phyloP scores from a whole-genome alignment of 345 rosid species.

The Brassica carinata region DNA sequence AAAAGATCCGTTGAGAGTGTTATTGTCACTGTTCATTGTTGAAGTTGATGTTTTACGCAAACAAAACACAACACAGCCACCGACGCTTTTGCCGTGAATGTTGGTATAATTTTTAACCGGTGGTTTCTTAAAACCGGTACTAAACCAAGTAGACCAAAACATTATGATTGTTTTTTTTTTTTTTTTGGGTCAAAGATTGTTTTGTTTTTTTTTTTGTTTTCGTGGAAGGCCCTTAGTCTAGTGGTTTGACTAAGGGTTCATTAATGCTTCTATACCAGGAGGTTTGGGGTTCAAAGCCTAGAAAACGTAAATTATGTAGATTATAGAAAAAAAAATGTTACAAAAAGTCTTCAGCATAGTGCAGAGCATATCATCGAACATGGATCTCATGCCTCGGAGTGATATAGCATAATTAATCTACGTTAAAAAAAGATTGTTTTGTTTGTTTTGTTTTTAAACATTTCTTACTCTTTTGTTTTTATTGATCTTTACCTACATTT shows the following conservation, averaged over 20 bases:
- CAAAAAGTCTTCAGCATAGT: too few relatives aligned
- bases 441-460: background rate
- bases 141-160: slow-evolving; percentile 10
- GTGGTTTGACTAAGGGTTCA: too few relatives aligned
- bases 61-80: slow-evolving; percentile 27
- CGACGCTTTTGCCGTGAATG: slow-evolving; percentile 38
- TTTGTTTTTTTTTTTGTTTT: too few relatives aligned
- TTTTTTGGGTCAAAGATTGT: too few relatives aligned
- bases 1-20: slow-evolving; percentile 27
- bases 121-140: background rate
- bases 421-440: background rate
- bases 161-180: background rate
- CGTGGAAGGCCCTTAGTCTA: too few relatives aligned
- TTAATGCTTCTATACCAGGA: too few relatives aligned
- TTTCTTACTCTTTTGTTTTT: background rate
- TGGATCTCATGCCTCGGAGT: too few relatives aligned
- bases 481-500: background rate
- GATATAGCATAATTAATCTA: too few relatives aligned
- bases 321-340: too few relatives aligned
- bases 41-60: slow-evolving; percentile 36
- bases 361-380: too few relatives aligned
- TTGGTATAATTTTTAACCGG: slow-evolving; percentile 15
- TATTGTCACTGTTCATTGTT: slow-evolving; percentile 32
- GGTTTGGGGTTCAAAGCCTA: too few relatives aligned
- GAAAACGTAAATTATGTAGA: too few relatives aligned